phyloP scores from a whole-genome alignment of 2,329 filamentous ascomycete species.

The Harringtonia aguacate region DNA sequence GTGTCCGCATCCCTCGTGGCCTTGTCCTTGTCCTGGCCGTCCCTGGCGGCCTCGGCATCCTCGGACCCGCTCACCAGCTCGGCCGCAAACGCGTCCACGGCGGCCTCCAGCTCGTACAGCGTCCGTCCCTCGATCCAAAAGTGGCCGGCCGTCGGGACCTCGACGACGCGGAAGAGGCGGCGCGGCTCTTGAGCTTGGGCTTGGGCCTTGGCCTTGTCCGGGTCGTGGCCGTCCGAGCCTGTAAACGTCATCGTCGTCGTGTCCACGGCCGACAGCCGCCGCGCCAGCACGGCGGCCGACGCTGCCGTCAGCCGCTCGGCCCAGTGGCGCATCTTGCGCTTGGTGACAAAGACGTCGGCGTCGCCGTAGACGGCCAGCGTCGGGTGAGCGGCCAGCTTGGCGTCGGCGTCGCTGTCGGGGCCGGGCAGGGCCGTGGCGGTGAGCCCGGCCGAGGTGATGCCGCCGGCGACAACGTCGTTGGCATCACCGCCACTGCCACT shows the following conservation, averaged over 20 bases:
- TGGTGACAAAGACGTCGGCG: constrained; percentile 61
- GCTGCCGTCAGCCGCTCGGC: constrained; percentile 30
- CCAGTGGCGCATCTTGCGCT: constrained; percentile 58
- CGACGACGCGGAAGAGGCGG: constrained; percentile 27
- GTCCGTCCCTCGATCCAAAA: constrained; percentile 42
- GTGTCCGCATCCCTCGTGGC: no score
- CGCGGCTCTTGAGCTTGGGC: no score
- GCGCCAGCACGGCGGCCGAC: constrained; percentile 7
- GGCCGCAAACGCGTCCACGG: constrained; percentile 18
- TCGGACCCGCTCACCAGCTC: constrained; percentile 8
- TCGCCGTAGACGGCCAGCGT: constrained; percentile 67
- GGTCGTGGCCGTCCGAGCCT: no score
- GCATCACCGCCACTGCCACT: no score
- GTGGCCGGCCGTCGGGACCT: constrained; percentile 38
- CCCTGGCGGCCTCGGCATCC: neutral
- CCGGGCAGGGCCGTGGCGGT: no score
- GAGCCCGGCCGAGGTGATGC: no score
- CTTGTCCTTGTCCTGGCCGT: no score
- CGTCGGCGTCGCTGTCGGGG: constrained; percentile 27
- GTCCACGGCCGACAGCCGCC: neutral
- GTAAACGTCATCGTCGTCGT: no score
- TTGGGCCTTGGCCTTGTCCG: no score
- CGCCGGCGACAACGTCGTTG: neutral
- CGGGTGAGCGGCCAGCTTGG: constrained; percentile 45
- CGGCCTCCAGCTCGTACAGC: constrained; percentile 19